Evolutionary conservation across 2,329 filamentous ascomycete species (phyloP), one percentile per base, ranked within the genome.

Genomic region (Fusarium equiseti): DNA sequence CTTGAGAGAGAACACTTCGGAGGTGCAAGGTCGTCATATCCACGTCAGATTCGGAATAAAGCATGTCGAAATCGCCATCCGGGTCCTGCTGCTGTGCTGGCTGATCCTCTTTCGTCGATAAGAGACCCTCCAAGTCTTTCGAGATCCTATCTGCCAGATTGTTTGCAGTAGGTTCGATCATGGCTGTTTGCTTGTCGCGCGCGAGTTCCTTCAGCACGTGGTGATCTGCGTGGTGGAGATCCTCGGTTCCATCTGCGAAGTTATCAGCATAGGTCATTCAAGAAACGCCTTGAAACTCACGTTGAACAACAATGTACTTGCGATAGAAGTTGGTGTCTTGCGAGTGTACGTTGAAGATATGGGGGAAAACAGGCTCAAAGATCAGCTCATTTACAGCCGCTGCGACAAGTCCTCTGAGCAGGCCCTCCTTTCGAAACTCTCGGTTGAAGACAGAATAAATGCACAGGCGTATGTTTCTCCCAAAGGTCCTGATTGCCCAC

Each of bases 321-420:
- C 32, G 22, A 15, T 20, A 27, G 5, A 27, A 15, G 13, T 52
- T 18, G 0, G 18, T 26, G 4, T 24, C 49, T 6, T 24, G 11
- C 3, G 49, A 52, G 18, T 52, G 22, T 12, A 18, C 9, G 18
- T 40, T 12, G n/a, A 59, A 15, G 1, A 59, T 13, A 3, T 32
- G 24, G n/a, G 59, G 45, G 22, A 62, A 38, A 1, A 38, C 18
- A 2, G 45, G 53, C n/a, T 59, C 46, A 5, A 62, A 59, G 18
- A 62, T 31, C 8, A 51, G 24, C 6, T 62, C 59, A 8, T 51
- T 24, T 3, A 59, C 22, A 4, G 45, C 54, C 8, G 45, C 54
- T 1, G 4, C 29, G 5, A 62, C 7, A 18, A 62, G 24, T 1
- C 45, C 38, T 4, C 12, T n/a, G 4, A 59, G 12, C 4, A 59